Evolutionary conservation across 2,329 filamentous ascomycete species (phyloP), one percentile per base, ranked within the genome.

Genomic region (Alternaria sp.): DNA sequence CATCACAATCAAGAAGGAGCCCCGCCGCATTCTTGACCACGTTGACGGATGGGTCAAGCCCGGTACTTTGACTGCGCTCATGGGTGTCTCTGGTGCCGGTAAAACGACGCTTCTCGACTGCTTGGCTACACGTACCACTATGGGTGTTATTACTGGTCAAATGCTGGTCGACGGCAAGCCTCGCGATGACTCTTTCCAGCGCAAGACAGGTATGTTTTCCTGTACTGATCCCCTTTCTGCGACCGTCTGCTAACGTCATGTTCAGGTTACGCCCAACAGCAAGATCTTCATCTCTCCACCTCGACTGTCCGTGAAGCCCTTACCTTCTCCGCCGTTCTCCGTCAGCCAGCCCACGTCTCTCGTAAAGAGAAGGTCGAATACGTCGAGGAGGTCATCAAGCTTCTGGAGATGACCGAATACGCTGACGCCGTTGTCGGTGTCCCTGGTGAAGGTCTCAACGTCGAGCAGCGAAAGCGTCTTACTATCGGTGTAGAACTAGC

Each of bases 401-500:
- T 97, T 22, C 83, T 97, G 25, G 93, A 95, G 48, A 97, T 97
- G 92, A 86, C 93, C 66, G 87, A 92, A 54, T 97, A 95, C 71
- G 93, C 94, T 14, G 93, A 97, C 76, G 94, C 94, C 16, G 85
- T 97, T 45, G 92, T 97, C 56, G 94, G 94, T 84, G 90, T 96
- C 28, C 92, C 92, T 6, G 93, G 94, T 64, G 92, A 96, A 83
- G 93, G 92, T 79, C 80, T 87, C 41, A 86, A 86, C 54, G 85
- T 87, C 46, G 87, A 89, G 74, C 87, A 90, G 75, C 83, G 87
- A 18, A 90, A 90, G 76, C 91, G 93, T 72, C 85, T 97, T 7
- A 97, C 94, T 0, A 97, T 98, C 65, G 94, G 93, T 79, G 94
- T 98, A n/a, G 94, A 98, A 77, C 86, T 98, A 25, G 94, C 93